Evolutionary conservation across 176 grass and related monocot species (phyloP).

Genomic region (Triticum turgidum): DNA sequence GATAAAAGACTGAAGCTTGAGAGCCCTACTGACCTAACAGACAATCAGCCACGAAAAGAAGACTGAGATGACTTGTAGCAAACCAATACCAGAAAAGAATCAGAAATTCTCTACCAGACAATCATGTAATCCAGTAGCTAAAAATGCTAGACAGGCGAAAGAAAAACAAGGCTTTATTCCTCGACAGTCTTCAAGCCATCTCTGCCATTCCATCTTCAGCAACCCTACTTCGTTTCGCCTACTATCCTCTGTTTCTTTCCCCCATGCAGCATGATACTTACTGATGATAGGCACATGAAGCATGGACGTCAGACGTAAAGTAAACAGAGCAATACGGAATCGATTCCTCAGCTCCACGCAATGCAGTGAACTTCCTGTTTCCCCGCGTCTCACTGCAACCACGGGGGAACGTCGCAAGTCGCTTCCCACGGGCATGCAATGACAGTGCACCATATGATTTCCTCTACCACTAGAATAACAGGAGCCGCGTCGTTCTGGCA

Average conservation of each 20-base stretch:
- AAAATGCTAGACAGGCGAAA: not conserved
- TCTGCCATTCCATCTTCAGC: not conserved
- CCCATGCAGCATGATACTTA: not conserved
- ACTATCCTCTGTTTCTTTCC: not conserved
- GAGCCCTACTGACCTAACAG: not conserved
- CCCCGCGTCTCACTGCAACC: not conserved
- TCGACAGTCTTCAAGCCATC: not conserved
- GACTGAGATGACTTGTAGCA: not conserved
- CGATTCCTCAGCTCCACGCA: not conserved
- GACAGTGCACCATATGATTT: constrained; percentile 18
- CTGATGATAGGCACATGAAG: not conserved
- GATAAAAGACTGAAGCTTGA: constrained; percentile 10
- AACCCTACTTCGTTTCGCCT: not conserved
- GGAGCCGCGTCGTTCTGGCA: constrained; percentile 3
- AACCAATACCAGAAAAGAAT: not conserved
- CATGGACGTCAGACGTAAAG: not conserved
- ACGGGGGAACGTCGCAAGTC: not conserved
- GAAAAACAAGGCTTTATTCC: not conserved
- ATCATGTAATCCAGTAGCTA: not conserved
- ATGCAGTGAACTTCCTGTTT: not conserved
- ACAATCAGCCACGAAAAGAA: constrained; percentile 10
- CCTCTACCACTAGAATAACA: not conserved
- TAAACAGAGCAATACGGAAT: not conserved
- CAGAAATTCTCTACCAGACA: constrained; percentile 15
- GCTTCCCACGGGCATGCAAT: not conserved